Evolutionary conservation across 805 yeast genomes (phyloP).

Genomic region (Lipomyces japonicus): DNA sequence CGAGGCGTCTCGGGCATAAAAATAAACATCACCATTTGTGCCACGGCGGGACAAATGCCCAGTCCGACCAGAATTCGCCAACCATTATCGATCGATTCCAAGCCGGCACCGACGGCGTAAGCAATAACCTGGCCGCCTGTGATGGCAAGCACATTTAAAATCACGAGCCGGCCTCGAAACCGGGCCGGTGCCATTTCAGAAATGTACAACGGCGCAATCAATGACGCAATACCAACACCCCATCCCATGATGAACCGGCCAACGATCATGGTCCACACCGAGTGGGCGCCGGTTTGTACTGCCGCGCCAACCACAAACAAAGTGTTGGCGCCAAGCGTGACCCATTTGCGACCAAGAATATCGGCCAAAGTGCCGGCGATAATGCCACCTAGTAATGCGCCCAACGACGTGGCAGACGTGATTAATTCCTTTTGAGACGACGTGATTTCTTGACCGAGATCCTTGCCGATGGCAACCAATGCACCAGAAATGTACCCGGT

Average conservation of each 20-base stretch:
- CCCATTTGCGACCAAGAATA: conserved; percentile 76
- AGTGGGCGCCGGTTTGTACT: conserved; percentile 74
- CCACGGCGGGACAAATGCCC: conserved; percentile 78
- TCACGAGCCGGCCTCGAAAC: conserved; percentile 87
- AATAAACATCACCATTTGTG: conserved; percentile 70
- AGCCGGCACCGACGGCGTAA: conserved; percentile 88
- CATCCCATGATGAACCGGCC: conserved; percentile 94
- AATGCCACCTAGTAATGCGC: conserved; percentile 78
- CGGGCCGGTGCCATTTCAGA: conserved; percentile 82
- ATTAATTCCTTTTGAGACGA: conserved; percentile 83
- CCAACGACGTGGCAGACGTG: conserved; percentile 91
- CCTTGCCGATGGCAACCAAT: conserved; percentile 76
- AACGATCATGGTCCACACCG: conserved; percentile 85
- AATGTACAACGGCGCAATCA: conserved; percentile 90
- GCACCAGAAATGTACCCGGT: conserved; percentile 97
- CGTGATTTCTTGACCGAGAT: conserved; percentile 56
- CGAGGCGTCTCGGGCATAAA: conserved; percentile 97
- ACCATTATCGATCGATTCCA: conserved; percentile 68
- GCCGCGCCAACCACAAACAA: conserved; percentile 81
- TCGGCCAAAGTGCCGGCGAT: conserved; percentile 83
- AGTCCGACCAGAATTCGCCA: conserved; percentile 93
- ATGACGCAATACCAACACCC: conserved; percentile 93
- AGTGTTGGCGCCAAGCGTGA: conserved; percentile 75
- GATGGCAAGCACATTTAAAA: conserved; percentile 80
- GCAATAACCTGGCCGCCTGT: conserved; percentile 96